phyloP scores from a whole-genome alignment of 495 filamentous ascomycete genomes.

The Terfezia claveryi region DNA sequence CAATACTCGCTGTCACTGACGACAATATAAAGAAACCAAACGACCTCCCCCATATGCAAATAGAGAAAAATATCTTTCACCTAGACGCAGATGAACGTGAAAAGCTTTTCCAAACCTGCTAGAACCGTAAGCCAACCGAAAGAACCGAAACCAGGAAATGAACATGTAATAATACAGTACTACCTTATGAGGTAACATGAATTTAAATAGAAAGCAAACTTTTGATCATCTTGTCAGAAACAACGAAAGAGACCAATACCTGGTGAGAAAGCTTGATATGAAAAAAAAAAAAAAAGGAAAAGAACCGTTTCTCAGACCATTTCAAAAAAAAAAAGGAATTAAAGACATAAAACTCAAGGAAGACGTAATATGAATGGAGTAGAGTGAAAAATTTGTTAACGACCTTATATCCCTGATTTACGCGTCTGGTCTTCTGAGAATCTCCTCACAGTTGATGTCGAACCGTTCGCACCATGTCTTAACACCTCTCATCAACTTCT shows the following conservation, averaged over 20 bases:
- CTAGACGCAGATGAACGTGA: too few relatives aligned
- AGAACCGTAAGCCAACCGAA: background rate
- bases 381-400: background rate
- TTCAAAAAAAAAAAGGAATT: slow-evolving; percentile 4
- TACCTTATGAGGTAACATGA: background rate
- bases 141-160: background rate
- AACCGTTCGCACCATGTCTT: slow-evolving; percentile 90
- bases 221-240: slow-evolving; percentile 11
- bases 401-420: slow-evolving; percentile 3
- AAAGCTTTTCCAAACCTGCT: too few relatives aligned
- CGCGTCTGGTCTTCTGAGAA: slow-evolving; percentile 37
- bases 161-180: background rate
- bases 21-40: too few relatives aligned
- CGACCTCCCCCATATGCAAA: too few relatives aligned
- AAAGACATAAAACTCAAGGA: slow-evolving; percentile 10
- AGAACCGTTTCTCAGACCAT: slow-evolving; percentile 14
- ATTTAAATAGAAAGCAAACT: background rate
- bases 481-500: slow-evolving; percentile 81
- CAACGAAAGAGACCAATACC: slow-evolving; percentile 15
- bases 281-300: slow-evolving; percentile 16
- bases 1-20: too few relatives aligned
- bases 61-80: too few relatives aligned
- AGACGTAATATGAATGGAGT: background rate
- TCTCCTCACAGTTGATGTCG: slow-evolving; percentile 88
- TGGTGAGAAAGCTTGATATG: slow-evolving; percentile 8